Conservation (phyloP, 768 basidiomycete genomes). For the Trametes cingulata region DNA sequence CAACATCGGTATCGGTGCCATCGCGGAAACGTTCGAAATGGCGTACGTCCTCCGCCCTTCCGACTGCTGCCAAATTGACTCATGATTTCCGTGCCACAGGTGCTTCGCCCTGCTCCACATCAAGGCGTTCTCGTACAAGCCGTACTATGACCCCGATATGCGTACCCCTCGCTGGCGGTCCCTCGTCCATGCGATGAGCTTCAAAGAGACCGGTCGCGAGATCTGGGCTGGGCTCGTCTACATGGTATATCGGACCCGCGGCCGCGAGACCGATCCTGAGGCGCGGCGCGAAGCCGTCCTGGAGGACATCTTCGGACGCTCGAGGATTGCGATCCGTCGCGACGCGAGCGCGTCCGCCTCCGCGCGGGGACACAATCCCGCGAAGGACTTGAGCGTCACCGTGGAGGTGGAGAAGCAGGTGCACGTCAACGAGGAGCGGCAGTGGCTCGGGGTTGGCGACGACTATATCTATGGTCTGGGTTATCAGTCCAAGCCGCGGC, state of each 20-base stretch:
- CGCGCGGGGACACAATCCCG: constrained; percentile 8
- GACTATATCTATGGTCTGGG: constrained; percentile 41
- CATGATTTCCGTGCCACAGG: constrained; percentile 35
- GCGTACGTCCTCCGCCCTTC: constrained; percentile 43
- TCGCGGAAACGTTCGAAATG: constrained; percentile 77
- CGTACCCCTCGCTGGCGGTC: constrained; percentile 56
- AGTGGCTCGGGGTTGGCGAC: constrained; percentile 54
- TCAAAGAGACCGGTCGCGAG: constrained; percentile 67
- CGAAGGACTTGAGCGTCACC: constrained; percentile 29
- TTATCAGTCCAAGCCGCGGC: constrained; percentile 28
- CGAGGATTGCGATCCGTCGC: constrained; percentile 24
- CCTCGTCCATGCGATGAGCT: constrained; percentile 65
- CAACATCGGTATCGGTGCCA: constrained; percentile 67
- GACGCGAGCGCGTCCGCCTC: constrained; percentile 11
- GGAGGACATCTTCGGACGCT: constrained; percentile 36
- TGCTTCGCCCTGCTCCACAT: constrained; percentile 72
- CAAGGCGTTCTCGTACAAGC: constrained; percentile 69
- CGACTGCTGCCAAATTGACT: constrained; percentile 11
- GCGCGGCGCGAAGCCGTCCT: constrained; percentile 42
- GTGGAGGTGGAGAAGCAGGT: constrained; percentile 45
- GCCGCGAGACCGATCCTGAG: constrained; percentile 53
- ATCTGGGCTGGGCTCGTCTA: constrained; percentile 60
- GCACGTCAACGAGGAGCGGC: constrained; percentile 47
- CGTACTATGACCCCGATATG: constrained; percentile 45
- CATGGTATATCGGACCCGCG: constrained; percentile 52